Conservation (phyloP, 2,329 filamentous ascomycete species). For the Colletotrichum godetiae region DNA sequence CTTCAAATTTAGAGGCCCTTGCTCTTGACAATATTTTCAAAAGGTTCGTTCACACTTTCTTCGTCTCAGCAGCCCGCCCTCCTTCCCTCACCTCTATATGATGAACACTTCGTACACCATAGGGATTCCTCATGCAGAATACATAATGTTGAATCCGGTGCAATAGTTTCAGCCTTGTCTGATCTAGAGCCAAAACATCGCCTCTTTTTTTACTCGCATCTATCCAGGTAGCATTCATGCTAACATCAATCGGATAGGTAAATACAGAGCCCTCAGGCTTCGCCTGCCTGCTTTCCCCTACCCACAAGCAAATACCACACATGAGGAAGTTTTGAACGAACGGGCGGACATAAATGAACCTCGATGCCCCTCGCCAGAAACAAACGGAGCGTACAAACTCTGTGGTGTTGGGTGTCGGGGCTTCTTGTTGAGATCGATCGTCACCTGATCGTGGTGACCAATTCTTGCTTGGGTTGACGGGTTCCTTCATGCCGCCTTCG, state of each 20-base stretch:
- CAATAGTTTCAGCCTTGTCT: conserved; percentile 77
- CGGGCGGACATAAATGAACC: conserved; percentile 76
- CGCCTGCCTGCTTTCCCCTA: conserved; percentile 35
- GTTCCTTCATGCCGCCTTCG: background rate
- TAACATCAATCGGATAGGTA: conserved; percentile 59
- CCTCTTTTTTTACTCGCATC: conserved; percentile 38
- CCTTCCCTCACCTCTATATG: conserved; percentile 52
- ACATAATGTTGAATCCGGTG: conserved; percentile 72
- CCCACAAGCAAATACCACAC: conserved; percentile 36
- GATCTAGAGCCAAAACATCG: conserved; percentile 55
- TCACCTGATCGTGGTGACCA: conserved; percentile 67
- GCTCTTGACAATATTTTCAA: conserved; percentile 25
- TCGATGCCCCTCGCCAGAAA: conserved; percentile 57
- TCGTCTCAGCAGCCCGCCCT: no score
- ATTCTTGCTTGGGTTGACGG: background rate
- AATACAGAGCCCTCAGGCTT: conserved; percentile 12
- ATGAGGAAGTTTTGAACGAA: conserved; percentile 77
- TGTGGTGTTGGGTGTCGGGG: conserved; percentile 62
- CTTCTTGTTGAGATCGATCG: conserved; percentile 73
- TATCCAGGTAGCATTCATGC: conserved; percentile 40
- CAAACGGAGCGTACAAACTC: conserved; percentile 72
- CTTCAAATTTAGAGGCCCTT: conserved; percentile 58
- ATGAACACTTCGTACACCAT: conserved; percentile 71
- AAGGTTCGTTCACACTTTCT: conserved; percentile 21
- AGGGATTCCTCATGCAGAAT: conserved; percentile 78